Base-by-base conservation (phyloP, 2,329 filamentous ascomycete genomes). In the Penicillium decumbens region DNA sequence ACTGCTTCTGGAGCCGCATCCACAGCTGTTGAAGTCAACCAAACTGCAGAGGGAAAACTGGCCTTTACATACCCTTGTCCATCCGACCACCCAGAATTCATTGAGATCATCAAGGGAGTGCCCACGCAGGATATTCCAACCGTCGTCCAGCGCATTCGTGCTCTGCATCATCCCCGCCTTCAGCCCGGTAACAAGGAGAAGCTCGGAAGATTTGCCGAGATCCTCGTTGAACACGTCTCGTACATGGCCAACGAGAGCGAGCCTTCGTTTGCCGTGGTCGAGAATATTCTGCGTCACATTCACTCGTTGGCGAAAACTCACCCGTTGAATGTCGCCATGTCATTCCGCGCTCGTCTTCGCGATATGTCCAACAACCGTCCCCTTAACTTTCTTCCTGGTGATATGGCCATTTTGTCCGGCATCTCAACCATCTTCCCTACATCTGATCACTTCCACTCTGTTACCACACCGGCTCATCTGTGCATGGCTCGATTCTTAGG, bases 401-500 rank as follows among this genome's bases (percentile, higher is more conserved):
- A 98, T 62, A 72, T 98, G 18, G 73, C 90, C 20, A 73, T 95
- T n/a, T 74, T 98, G 30, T 91, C 89, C 0, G 90, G 89, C 0
- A 82, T 96, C 51, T 83, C 85, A 35, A 84, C 83, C 2, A 87
- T 95, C 45, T 98, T 95, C 64, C 91, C 93, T 4, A 95, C 93
- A 0, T 96, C 91, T 0, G 93, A 98, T 70, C 91, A 97, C 71
- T 98, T 97, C 71, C 93, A 98, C 63, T 87, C 93, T 61, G 89
- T 97, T 30, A 87, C 89, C 35, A 98, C 93, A 1, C 93, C 93
- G 1, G 87, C 92, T 0, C 87, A 89, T 71, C 81, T 96, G 4
- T 80, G 85, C n/a, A 88, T 97, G 70, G 81, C 81, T 10, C 83
- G 89, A 47, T 96, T 88, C 70, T 78, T 98, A 24, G 89, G 87